Evolutionary conservation across 352 stramenopile genomes (phyloP), one percentile per base, ranked within the genome.

Genomic region (Phytophthora sojae): DNA sequence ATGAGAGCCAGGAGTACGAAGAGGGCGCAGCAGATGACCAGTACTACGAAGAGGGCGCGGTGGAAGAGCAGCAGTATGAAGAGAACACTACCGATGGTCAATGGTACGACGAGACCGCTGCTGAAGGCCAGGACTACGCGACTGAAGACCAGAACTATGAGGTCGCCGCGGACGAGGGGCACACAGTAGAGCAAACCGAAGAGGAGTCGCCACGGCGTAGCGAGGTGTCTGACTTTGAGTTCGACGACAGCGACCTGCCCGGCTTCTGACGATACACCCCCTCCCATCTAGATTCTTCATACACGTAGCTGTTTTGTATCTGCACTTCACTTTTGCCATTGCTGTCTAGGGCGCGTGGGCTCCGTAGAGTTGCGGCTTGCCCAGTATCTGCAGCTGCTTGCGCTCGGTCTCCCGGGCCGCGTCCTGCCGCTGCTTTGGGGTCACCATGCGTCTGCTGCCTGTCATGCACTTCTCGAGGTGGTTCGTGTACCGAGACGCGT

Each of bases 391-490:
- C n/a, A 80, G 62, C 49, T 84, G 74, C 29, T 73, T 79, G 56
- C 68, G 75, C 63, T 82, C 73, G 9, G 64, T 82, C 42, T 81
- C 72, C 9, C 42, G 63, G 17, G 77, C 75, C n/a, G 69, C 64
- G 29, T 80, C 75, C 57, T 85, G 75, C 19, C 66, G 66, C 55
- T 85, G 67, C 19, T 81, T 79, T 3, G 66, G 61, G 4, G 70
- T 80, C 19, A 74, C 64, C 68, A 91, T 80, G 9, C 86, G 77
- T 51, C 86, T 62, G 15, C 59, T 85, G 12, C 86, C 84, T 6
- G 74, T 83, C 65, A 91, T 82, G 66, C 86, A 94, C 56, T 94
- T 94, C 51, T 92, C 86, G 11, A 94, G 63, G 64, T 94, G 86
- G 19, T 83, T 78, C 12, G 83, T 89, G 59, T 92, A 94, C 25